These are phyloP conservation scores for Heimioporus sp. DNA, from an alignment of 768 basidiomycete species.

Conservation along the genomic window DNA sequence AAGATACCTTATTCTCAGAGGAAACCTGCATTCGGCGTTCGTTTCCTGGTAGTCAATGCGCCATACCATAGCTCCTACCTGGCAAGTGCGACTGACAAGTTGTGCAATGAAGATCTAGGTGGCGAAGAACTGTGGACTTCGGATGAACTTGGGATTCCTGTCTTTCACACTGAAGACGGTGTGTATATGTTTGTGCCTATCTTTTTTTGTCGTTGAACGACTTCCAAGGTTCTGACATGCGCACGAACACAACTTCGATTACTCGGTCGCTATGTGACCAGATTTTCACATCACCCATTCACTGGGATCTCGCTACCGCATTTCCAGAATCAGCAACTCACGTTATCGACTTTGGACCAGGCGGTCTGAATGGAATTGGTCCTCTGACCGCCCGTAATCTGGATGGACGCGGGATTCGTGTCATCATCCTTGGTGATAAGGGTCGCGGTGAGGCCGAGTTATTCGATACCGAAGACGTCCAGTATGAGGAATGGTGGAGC, in stretches of 20 bases:
- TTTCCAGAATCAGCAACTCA: conserved; percentile 93
- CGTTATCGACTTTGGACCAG: conserved; percentile 95
- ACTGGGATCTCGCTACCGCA: conserved; percentile 88
- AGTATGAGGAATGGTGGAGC: conserved; percentile 86
- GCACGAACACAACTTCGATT: conserved; percentile 63
- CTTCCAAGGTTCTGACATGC: conserved; percentile 76
- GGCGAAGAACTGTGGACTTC: conserved; percentile 77
- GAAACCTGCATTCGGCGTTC: conserved; percentile 87
- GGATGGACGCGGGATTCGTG: conserved; percentile 90
- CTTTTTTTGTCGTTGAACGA: conserved; percentile 17
- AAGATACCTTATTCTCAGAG: conserved; percentile 93
- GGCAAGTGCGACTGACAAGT: conserved; percentile 65
- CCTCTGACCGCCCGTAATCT: conserved; percentile 86
- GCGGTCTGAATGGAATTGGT: conserved; percentile 91
- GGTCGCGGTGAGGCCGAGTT: conserved; percentile 87
- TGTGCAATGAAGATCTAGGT: conserved; percentile 71
- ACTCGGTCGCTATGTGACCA: conserved; percentile 90
- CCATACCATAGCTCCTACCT: conserved; percentile 96
- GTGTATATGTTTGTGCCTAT: conserved; percentile 29
- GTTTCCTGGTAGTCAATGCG: conserved; percentile 94
- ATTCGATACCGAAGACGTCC: conserved; percentile 62
- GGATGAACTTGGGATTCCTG: conserved; percentile 72
- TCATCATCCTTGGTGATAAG: conserved; percentile 88
- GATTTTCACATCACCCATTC: conserved; percentile 88
- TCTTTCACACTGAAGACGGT: conserved; percentile 95